These are phyloP conservation scores for Sporothrix euskadiensis DNA, from an alignment of 2,329 filamentous ascomycete species.

Conservation along the genomic window DNA sequence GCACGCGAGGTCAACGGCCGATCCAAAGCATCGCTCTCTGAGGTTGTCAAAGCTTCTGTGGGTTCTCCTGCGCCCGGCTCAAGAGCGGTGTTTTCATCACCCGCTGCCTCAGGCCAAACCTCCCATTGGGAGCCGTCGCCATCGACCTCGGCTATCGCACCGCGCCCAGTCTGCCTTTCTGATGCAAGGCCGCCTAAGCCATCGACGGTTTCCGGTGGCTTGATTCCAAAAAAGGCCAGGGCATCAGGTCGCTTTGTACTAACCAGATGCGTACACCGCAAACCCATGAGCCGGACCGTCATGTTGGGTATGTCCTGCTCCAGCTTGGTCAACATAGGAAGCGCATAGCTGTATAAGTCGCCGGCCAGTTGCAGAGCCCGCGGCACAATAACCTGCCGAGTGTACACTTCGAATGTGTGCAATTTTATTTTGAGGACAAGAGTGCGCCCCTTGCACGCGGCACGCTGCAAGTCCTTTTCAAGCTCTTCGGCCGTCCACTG, in stretches of 20 bases:
- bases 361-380: slow-evolving; percentile 71
- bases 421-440: slow-evolving; percentile 90
- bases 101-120: slow-evolving; percentile 66
- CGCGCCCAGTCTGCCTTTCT: slow-evolving; percentile 34
- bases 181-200: neutral
- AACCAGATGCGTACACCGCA: slow-evolving; percentile 83
- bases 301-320: slow-evolving; percentile 80
- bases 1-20: slow-evolving; percentile 24
- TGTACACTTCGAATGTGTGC: slow-evolving; percentile 89
- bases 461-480: slow-evolving; percentile 77
- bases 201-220: slow-evolving; percentile 35
- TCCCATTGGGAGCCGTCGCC: slow-evolving; percentile 60
- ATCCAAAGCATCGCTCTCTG: neutral
- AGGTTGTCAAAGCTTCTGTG: neutral
- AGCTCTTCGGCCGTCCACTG: slow-evolving; percentile 80
- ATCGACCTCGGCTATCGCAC: slow-evolving; percentile 34
- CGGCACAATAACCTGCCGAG: slow-evolving; percentile 74
- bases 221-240: slow-evolving; percentile 75
- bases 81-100: slow-evolving; percentile 37
- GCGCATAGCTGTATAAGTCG: slow-evolving; percentile 76
- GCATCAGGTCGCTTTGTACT: slow-evolving; percentile 80
- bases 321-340: slow-evolving; percentile 82
- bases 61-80: neutral
- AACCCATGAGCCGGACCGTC: slow-evolving; percentile 80
- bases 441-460: slow-evolving; percentile 85